Evolutionary conservation across 2,329 filamentous ascomycete genomes (phyloP), one percentile per base, ranked within the genome.

Genomic region (Phaeoacremonium minimum): DNA sequence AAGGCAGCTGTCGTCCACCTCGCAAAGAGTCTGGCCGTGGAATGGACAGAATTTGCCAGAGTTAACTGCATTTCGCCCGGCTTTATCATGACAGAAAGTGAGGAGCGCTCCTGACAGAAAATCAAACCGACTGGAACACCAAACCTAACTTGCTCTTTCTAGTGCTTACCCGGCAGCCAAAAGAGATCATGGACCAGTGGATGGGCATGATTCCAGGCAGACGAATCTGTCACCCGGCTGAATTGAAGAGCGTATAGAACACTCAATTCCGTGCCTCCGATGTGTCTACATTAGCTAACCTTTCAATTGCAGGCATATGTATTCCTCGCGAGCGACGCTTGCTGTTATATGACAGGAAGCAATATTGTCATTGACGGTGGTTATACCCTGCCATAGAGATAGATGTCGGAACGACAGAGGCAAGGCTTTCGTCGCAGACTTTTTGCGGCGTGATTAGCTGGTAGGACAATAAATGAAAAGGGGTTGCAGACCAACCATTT

Each of bases 361-460:
- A 66, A 73, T 41, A 46, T 72, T 31, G 48, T 64, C 32, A 64
- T 73, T 40, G 69, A 72, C 35, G 69, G 69, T 28, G 69, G 69
- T 7, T 73, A 72, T 49, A 63, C 57, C 6, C 32, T 41, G 15
- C 18, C 37, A 12, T 39, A 28, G n/a, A n/a, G n/a, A n/a, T n/a
- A n/a, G n/a, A n/a, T n/a, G n/a, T n/a, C n/a, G n/a, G n/a, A n/a
- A n/a, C n/a, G n/a, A n/a, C n/a, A n/a, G n/a, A n/a, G n/a, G n/a
- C n/a, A n/a, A n/a, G n/a, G n/a, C n/a, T n/a, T n/a, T n/a, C n/a
- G n/a, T n/a, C n/a, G n/a, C n/a, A n/a, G n/a, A n/a, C n/a, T n/a
- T n/a, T n/a, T n/a, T n/a, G n/a, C n/a, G n/a, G n/a, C n/a, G n/a
- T n/a, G n/a, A n/a, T n/a, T n/a, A n/a, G n/a, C n/a, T n/a, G n/a